phyloP scores from a whole-genome alignment of 1,284 basidiomycete genomes.

The Chiua sp. region DNA sequence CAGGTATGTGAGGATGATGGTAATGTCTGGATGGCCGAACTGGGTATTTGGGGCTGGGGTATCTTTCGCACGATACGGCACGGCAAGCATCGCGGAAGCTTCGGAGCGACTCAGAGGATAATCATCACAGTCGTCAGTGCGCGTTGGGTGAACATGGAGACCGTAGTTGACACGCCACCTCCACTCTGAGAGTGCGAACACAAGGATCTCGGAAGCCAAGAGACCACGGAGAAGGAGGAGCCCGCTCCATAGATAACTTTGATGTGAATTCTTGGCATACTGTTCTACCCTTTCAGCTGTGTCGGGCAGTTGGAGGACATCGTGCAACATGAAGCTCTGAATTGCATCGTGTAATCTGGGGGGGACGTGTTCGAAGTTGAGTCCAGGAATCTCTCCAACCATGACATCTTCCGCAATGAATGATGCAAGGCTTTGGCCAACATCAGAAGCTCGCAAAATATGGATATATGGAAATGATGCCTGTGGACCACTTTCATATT shows the following conservation, averaged over 20 bases:
- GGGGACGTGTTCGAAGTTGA: slow-evolving; percentile 19
- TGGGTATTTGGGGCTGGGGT: slow-evolving; percentile 51
- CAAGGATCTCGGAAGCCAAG: slow-evolving; percentile 45
- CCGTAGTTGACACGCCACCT: slow-evolving; percentile 60
- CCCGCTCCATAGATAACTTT: slow-evolving; percentile 30
- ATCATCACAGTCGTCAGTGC: too few species aligned
- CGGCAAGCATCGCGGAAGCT: slow-evolving; percentile 46
- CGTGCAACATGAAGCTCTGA: slow-evolving; percentile 26
- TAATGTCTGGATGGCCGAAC: slow-evolving; percentile 59
- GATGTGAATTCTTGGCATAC: slow-evolving; percentile 10
- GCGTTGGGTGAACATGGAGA: too few species aligned
- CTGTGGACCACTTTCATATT: not conserved
- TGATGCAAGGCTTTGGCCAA: slow-evolving; percentile 24
- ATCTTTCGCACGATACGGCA: slow-evolving; percentile 59
- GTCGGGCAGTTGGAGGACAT: slow-evolving; percentile 17
- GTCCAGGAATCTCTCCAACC: slow-evolving; percentile 22
- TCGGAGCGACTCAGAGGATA: too few species aligned
- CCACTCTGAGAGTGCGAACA: slow-evolving; percentile 43
- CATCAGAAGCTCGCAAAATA: slow-evolving; percentile 23
- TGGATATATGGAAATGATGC: slow-evolving; percentile 38
- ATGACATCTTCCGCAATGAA: slow-evolving; percentile 31
- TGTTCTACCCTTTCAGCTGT: slow-evolving; percentile 15
- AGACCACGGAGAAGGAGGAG: slow-evolving; percentile 51
- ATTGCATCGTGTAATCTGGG: slow-evolving; percentile 15
- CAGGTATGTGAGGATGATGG: slow-evolving; percentile 52